Conservation (phyloP, 345 rosid genomes). For the Gossypium sturtianum region DNA sequence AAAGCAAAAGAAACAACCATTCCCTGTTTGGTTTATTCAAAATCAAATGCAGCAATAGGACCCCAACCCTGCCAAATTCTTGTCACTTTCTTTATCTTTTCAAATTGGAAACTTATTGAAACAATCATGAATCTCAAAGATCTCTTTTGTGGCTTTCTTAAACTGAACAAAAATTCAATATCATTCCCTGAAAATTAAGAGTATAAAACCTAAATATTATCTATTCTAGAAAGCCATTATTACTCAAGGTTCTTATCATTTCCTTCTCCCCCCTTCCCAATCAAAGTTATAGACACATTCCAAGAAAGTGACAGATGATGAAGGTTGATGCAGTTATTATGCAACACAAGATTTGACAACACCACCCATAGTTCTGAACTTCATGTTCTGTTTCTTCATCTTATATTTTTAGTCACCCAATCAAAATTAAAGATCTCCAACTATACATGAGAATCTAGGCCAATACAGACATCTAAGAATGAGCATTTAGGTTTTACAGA, state of each 20-base stretch:
- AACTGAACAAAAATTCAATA: neutral
- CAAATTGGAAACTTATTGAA: neutral
- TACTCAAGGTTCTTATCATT: neutral
- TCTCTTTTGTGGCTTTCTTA: neutral
- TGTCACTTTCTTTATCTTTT: neutral
- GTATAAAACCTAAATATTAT: neutral
- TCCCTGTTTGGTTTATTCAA: neutral
- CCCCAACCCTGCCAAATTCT: neutral
- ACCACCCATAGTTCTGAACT: neutral
- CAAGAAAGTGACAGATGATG: neutral
- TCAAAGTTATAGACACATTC: constrained; percentile 55
- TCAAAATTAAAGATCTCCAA: neutral
- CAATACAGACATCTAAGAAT: neutral
- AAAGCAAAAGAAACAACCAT: neutral
- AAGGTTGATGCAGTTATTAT: neutral
- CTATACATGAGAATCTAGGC: neutral
- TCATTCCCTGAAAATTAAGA: neutral
- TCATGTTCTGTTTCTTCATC: neutral
- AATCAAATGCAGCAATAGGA: neutral
- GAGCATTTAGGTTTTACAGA: neutral
- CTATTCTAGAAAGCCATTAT: neutral
- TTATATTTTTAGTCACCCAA: neutral
- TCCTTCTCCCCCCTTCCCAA: constrained; percentile 56
- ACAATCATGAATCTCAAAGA: neutral
- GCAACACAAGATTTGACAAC: neutral